Base-by-base conservation (phyloP, 768 basidiomycete genomes). In the Arthromyces matolae region DNA sequence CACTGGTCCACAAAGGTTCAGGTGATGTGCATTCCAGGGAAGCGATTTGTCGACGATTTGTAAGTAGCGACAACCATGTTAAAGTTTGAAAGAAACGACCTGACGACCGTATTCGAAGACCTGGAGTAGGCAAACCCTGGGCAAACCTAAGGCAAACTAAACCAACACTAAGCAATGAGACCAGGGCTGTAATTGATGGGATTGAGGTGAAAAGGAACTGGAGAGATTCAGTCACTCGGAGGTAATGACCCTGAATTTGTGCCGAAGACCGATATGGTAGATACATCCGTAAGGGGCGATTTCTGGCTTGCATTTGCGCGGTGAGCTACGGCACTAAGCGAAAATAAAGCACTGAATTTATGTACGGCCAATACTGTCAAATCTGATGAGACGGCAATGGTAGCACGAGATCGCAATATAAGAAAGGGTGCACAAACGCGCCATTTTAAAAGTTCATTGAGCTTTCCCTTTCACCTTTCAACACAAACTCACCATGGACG, bases 141-240 rank as follows among this genome's bases (percentile, higher is more conserved):
- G n/a, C n/a, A n/a, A n/a, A n/a, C n/a, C n/a, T n/a, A n/a, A n/a
- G n/a, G n/a, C n/a, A n/a, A n/a, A n/a, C n/a, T n/a, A n/a, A n/a
- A 47, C 28, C 43, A 27, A 51, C 45, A 40, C 44, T 29, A 35
- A 33, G 23, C 37, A 42, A 31, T 52, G 42, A 52, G 50, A 56
- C 54, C 52, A 42, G 44, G 51, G 57, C 57, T 44, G 47, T 42
- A 55, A 59, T 59, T 49, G 55, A 57, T 50, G 45, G 45, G 42
- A 43, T 13, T 41, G 43, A 53, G 10, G 32, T 18, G 58, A 51
- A 4, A 33, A 16, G 12, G 22, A 24, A 44, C 42, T n/a, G n/a
- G 63, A 62, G 61, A 63, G 62, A 66, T 64, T 58, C 61, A 63
- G 59, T 66, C 61, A 64, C 22, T 56, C 64, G 58, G 61, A 58